phyloP scores from a whole-genome alignment of 306 rosid species.

The Vicia sativa region DNA sequence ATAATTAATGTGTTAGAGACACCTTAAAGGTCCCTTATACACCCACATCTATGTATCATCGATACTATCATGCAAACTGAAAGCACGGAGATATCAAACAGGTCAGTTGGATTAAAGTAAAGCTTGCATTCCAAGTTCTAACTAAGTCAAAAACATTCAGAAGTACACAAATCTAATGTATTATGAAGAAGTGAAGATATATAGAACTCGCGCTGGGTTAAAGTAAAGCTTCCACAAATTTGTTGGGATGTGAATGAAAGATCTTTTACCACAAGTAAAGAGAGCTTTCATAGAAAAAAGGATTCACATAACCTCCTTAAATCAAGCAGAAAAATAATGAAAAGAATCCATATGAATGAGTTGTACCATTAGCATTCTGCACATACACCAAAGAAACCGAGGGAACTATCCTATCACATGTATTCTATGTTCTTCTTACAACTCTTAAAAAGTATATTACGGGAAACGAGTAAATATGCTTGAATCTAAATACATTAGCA shows the following conservation, averaged over 20 bases:
- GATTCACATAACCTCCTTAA: too few relatives aligned
- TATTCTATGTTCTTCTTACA: neutral
- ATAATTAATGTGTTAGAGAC: neutral
- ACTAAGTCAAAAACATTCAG: constrained; percentile 24
- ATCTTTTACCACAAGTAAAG: too few relatives aligned
- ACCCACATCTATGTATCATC: neutral
- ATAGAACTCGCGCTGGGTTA: too few relatives aligned
- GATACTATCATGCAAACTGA: constrained; percentile 1
- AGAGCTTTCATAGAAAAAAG: too few relatives aligned
- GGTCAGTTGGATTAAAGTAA: constrained; percentile 7
- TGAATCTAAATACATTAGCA: neutral
- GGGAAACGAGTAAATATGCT: neutral
- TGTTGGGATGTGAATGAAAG: too few relatives aligned
- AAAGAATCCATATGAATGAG: neutral
- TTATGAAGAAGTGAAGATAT: too few relatives aligned
- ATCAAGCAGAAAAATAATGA: too few relatives aligned
- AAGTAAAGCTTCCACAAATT: too few relatives aligned
- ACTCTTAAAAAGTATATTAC: constrained; percentile 14
- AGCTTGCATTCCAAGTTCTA: constrained; percentile 17
- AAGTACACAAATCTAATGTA: neutral
- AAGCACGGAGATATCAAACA: neutral
- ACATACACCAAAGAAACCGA: constrained; percentile 21
- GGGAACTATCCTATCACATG: neutral
- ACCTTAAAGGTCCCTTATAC: constrained; percentile 1
- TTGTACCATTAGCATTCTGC: constrained; percentile 18